Conservation (phyloP, 176 grass and related monocot genomes). For the Phragmites australis region DNA sequence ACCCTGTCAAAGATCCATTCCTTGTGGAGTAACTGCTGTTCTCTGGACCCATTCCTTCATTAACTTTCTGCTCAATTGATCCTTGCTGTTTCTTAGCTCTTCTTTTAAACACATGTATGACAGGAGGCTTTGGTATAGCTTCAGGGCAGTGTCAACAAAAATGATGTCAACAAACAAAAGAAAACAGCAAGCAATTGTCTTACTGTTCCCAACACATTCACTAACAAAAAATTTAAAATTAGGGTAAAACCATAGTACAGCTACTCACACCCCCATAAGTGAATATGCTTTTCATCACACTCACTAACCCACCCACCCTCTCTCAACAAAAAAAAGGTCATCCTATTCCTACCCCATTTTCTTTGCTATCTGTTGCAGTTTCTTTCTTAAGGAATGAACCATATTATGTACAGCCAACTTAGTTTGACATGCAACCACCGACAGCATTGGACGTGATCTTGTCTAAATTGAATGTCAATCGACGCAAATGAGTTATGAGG, state of each 20-base stretch:
- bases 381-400: neutral
- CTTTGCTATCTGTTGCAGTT: neutral
- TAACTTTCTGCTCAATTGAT: neutral
- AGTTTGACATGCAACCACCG: neutral
- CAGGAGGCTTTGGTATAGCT: constrained; percentile 30
- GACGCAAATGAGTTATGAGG: too few relatives aligned
- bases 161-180: constrained; percentile 16
- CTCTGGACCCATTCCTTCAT: constrained; percentile 1
- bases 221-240: neutral
- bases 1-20: constrained; percentile 7
- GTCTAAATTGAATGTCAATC: neutral
- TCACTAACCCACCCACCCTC: too few relatives aligned
- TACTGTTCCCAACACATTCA: neutral
- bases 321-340: neutral
- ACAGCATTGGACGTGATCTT: neutral
- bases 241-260: neutral
- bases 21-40: constrained; percentile 12
- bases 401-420: neutral
- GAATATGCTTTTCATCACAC: too few relatives aligned
- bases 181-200: neutral
- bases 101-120: constrained; percentile 33
- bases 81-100: constrained; percentile 16
- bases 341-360: neutral
- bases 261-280: neutral
- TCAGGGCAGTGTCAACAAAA: constrained; percentile 2